Conservation (phyloP, 192 early-diverging fungal genomes). For the Tieghemiomyces parasiticus region DNA sequence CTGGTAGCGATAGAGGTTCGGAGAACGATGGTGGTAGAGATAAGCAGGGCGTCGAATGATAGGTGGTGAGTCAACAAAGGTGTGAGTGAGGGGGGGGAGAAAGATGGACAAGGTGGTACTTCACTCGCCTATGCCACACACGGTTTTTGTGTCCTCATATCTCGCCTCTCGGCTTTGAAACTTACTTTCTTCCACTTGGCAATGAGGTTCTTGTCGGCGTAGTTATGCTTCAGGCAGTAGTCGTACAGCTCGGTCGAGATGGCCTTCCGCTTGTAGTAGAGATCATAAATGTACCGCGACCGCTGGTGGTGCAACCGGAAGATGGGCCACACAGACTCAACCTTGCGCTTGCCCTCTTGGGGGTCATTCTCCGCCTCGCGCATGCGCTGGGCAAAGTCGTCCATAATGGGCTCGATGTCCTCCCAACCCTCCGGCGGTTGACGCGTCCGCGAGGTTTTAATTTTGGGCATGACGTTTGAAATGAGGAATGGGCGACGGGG, state of each 20-base stretch:
- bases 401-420: conserved; percentile 84
- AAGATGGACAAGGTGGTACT: too few species aligned
- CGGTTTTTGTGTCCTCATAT: too few species aligned
- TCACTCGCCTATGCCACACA: too few species aligned
- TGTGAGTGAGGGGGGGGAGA: too few species aligned
- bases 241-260: conserved; percentile 89
- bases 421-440: conserved; percentile 89
- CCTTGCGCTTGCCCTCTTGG: conserved; percentile 83
- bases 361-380: conserved; percentile 97
- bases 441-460: conserved; percentile 60
- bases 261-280: conserved; percentile 89
- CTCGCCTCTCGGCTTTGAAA: too few species aligned
- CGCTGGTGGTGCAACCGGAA: conserved; percentile 96
- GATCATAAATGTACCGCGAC: conserved; percentile 89
- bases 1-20: too few species aligned
- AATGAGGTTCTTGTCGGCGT: conserved; percentile 86
- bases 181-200: conserved; percentile 95
- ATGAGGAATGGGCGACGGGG: background rate
- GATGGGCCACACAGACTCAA: conserved; percentile 86
- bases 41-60: too few species aligned
- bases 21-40: too few species aligned
- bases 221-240: conserved; percentile 79
- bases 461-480: conserved; percentile 47
- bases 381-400: conserved; percentile 86
- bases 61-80: too few species aligned